Percentiles rank a stretch among this genome's conserved stretches.
These are phyloP conservation scores for Neonectria faginata DNA, from an alignment of 2,329 filamentous ascomycete genomes.

Conservation along the genomic window DNA sequence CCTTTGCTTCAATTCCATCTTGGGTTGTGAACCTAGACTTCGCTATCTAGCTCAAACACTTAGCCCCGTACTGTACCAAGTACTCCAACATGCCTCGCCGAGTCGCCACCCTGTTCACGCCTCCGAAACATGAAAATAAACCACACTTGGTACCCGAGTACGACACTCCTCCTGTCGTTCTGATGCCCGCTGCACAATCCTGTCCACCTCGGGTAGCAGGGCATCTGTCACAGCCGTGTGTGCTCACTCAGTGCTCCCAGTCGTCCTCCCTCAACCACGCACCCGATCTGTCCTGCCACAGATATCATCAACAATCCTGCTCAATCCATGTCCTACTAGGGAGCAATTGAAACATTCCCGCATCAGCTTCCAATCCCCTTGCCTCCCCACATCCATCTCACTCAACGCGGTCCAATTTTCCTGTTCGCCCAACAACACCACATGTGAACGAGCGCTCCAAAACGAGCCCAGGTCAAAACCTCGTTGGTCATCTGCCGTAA, in stretches of 20 bases:
- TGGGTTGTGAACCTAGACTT: conserved; percentile 8
- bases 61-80: conserved; percentile 4
- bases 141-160: conserved; percentile 15
- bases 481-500: conserved; percentile 34
- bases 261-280: conserved; percentile 5
- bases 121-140: conserved; percentile 20
- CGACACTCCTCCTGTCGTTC: conserved; percentile 11
- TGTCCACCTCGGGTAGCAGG: neutral
- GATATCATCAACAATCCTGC: conserved; percentile 9
- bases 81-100: neutral
- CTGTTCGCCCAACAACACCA: conserved; percentile 28
- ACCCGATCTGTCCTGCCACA: conserved; percentile 5
- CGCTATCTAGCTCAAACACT: neutral
- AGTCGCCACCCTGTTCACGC: neutral
- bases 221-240: conserved; percentile 7
- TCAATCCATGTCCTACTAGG: conserved; percentile 11
- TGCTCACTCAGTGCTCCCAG: neutral
- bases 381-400: conserved; percentile 22
- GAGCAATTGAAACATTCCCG: conserved; percentile 25
- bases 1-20: conserved; percentile 11
- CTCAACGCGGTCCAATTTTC: conserved; percentile 32
- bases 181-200: conserved; percentile 1
- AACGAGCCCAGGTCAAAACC: conserved; percentile 26
- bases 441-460: conserved; percentile 24
- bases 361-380: conserved; percentile 15